These are phyloP conservation scores for Lachnellula willkommii DNA, from an alignment of 2,329 filamentous ascomycete genomes.

Conservation along the genomic window DNA sequence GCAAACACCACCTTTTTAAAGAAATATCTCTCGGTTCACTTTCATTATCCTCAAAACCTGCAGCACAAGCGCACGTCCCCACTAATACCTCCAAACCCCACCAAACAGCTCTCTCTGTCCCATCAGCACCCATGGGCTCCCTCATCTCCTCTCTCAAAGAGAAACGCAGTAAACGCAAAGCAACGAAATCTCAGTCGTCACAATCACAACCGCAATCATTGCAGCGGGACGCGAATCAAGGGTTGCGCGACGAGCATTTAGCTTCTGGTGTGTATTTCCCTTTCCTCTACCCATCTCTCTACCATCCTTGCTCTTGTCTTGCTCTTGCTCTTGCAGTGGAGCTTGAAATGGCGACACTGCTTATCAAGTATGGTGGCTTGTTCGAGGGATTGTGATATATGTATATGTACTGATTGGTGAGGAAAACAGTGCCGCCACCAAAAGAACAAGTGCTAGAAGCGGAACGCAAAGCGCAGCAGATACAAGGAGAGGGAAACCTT, in stretches of 20 bases:
- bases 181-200: neutral
- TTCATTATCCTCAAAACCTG: conserved; percentile 4
- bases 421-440: neutral
- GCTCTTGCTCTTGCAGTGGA: no score
- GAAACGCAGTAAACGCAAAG: neutral
- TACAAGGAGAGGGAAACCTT: neutral
- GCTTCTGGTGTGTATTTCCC: conserved; percentile 2
- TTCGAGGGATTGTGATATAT: no score
- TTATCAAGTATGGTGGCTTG: no score
- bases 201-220: conserved; percentile 7
- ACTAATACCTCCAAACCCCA: conserved; percentile 6
- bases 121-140: conserved; percentile 16
- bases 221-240: conserved; percentile 14
- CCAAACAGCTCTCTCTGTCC: neutral
- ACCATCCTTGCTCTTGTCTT: neutral
- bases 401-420: no score
- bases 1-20: no score
- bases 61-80: conserved; percentile 13
- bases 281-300: conserved; percentile 2
- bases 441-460: neutral
- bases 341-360: no score
- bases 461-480: neutral
- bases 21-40: neutral
- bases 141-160: conserved; percentile 15
- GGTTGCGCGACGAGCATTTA: conserved; percentile 17